Evolutionary conservation across 345 rosid species (phyloP), one percentile per base, ranked within the genome.

Genomic region (Camelina neglecta): DNA sequence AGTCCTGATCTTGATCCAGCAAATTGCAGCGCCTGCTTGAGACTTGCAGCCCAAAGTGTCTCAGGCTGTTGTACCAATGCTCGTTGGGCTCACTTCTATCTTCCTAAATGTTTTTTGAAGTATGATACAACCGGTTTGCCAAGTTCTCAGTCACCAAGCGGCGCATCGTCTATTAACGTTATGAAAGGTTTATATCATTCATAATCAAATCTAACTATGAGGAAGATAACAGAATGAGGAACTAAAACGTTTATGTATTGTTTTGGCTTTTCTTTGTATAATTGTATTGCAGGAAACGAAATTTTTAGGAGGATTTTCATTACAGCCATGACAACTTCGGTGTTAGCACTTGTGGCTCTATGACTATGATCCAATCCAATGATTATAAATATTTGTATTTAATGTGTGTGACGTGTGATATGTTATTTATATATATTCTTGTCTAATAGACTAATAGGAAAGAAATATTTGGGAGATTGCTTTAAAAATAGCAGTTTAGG

Each of bases 1-100:
- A 60, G 47, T 38, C 72, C 62, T 38, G 72, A 68, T 68, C 61
- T 68, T 39, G 41, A 38, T 68, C 15, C 65, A 74, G 24, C 15
- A 58, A 74, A 66, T 2, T 74, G 78, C 29, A 2, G 65, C 2
- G 29, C 11, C 65, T 60, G 65, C 26, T 60, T 60, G 65, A 60
- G 65, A 60, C 47, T 60, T 60, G 65, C 8, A 3, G 9, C 10
- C 29, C 8, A 36, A 36, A 3, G 4, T 1, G 0, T 36, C 24
- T 18, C 65, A 36, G 65, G 13, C 29, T 60, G 65, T 60, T 60
- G 65, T 26, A 10, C 1, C 26, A 18, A 60, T 36, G 45, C 65
- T 60, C 65, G 65, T 60, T 5, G 0, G 9, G 65, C 5, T 60
- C 47, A 60, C n/a, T 2, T 60, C 6, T 2, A 5, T 60, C 2